Conservation (phyloP, 208 protist genomes). For the Trypanosoma rangeli region DNA sequence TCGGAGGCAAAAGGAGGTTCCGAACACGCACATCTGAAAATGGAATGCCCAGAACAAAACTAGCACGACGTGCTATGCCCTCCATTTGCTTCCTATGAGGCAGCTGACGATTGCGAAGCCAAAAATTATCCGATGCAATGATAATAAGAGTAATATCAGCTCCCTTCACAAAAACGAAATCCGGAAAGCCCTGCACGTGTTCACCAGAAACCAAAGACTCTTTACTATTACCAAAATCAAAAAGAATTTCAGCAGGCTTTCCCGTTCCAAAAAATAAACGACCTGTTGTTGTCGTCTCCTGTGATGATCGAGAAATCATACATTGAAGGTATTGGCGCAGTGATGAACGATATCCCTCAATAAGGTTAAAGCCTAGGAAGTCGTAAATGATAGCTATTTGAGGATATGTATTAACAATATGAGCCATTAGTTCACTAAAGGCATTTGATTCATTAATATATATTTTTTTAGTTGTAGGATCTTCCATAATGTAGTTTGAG, state of each 20-base stretch:
- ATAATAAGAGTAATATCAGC: slow-evolving; percentile 75
- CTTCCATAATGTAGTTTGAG: slow-evolving; percentile 69
- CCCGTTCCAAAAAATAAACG: slow-evolving; percentile 43
- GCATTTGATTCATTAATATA: slow-evolving; percentile 56
- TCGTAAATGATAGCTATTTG: slow-evolving; percentile 80
- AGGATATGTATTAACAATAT: slow-evolving; percentile 60
- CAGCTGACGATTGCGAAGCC: slow-evolving; percentile 79
- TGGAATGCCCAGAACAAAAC: slow-evolving; percentile 79
- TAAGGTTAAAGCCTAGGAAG: slow-evolving; percentile 81
- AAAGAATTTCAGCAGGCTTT: slow-evolving; percentile 54
- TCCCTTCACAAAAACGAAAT: slow-evolving; percentile 76
- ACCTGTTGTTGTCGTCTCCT: slow-evolving; percentile 16
- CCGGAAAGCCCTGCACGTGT: slow-evolving; percentile 64
- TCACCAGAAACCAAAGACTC: slow-evolving; percentile 56
- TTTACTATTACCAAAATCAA: slow-evolving; percentile 74
- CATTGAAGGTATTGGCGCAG: slow-evolving; percentile 51
- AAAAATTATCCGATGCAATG: slow-evolving; percentile 81
- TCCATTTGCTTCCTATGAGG: slow-evolving; percentile 83
- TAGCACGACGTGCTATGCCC: slow-evolving; percentile 72
- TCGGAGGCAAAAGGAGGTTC: slow-evolving; percentile 75
- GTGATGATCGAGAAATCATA: slow-evolving; percentile 31
- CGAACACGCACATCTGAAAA: slow-evolving; percentile 66
- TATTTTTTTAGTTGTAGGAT: slow-evolving; percentile 44
- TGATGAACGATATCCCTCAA: slow-evolving; percentile 61
- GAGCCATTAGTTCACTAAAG: slow-evolving; percentile 55